A percentile compares a stretch with the other conserved stretches of the same genome.
Conservation (phyloP, 2,329 filamentous ascomycete genomes). For the Arachnopeziza araneosa region DNA sequence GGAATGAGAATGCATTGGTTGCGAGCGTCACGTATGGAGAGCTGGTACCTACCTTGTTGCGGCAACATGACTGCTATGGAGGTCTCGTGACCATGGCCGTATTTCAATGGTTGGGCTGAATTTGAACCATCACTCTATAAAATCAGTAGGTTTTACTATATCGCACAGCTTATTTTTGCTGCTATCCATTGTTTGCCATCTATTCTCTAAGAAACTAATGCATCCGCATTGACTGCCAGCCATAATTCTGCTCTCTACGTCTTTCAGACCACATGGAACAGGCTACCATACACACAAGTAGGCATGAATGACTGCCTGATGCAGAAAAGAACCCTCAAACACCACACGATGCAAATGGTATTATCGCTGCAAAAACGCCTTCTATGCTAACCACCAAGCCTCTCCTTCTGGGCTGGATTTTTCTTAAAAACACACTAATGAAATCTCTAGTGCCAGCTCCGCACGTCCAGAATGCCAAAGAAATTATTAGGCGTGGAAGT, state of each 20-base stretch:
- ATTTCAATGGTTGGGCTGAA: no score
- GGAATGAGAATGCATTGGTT: no score
- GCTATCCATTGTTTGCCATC: not conserved
- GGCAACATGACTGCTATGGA: no score
- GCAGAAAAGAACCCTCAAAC: not conserved
- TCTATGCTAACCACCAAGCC: not conserved
- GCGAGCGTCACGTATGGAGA: no score
- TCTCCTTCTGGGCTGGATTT: not conserved
- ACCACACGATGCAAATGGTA: not conserved
- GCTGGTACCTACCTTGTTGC: no score
- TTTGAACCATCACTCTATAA: no score
- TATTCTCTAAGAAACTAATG: not conserved
- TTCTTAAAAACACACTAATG: not conserved
- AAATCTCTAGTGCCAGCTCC: not conserved
- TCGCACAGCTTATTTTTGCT: not conserved
- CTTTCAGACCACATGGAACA: not conserved
- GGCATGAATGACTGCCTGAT: not conserved
- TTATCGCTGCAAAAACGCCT: not conserved
- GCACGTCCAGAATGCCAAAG: not conserved
- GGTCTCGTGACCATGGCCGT: no score
- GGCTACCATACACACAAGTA: not conserved
- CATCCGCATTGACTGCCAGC: not conserved
- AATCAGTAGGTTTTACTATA: no score
- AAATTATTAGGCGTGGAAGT: constrained; percentile 27
- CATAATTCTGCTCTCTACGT: not conserved